Evolutionary conservation across 2,329 filamentous ascomycete genomes (phyloP).

Genomic region (Rhexocercosporidium sp.): DNA sequence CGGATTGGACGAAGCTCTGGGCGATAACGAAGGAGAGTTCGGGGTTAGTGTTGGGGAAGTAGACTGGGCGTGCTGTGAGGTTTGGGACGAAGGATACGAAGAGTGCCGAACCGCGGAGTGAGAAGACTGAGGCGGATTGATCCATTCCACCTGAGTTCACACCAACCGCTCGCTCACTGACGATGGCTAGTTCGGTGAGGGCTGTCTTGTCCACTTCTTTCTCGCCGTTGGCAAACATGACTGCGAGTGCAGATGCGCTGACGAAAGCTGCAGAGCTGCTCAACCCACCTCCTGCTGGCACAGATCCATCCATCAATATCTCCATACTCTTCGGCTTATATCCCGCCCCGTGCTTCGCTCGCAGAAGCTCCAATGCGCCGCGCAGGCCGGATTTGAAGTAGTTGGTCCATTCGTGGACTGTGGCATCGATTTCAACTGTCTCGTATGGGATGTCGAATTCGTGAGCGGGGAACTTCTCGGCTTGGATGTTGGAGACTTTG

Average conservation of each 20-base stretch:
- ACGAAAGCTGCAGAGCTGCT: constrained; percentile 95
- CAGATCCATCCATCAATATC: constrained; percentile 87
- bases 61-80: constrained; percentile 77
- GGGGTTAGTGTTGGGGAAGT: constrained; percentile 80
- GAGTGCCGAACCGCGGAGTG: constrained; percentile 81
- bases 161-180: constrained; percentile 91
- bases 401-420: constrained; percentile 92
- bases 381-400: constrained; percentile 95
- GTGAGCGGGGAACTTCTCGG: constrained; percentile 74
- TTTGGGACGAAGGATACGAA: constrained; percentile 88
- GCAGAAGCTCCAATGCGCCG: constrained; percentile 80
- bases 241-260: constrained; percentile 85
- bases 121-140: constrained; percentile 94
- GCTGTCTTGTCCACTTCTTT: constrained; percentile 84
- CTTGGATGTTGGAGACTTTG: constrained; percentile 79
- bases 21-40: constrained; percentile 92
- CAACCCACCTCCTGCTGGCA: constrained; percentile 89
- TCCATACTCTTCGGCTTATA: constrained; percentile 81
- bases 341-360: constrained; percentile 62
- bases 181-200: constrained; percentile 89
- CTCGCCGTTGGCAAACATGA: constrained; percentile 85
- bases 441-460: constrained; percentile 73
- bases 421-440: constrained; percentile 80
- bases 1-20: constrained; percentile 90
- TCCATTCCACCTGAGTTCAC: constrained; percentile 99